phyloP scores from a whole-genome alignment of 2,329 filamentous ascomycete species.

The Botrytis medusae region DNA sequence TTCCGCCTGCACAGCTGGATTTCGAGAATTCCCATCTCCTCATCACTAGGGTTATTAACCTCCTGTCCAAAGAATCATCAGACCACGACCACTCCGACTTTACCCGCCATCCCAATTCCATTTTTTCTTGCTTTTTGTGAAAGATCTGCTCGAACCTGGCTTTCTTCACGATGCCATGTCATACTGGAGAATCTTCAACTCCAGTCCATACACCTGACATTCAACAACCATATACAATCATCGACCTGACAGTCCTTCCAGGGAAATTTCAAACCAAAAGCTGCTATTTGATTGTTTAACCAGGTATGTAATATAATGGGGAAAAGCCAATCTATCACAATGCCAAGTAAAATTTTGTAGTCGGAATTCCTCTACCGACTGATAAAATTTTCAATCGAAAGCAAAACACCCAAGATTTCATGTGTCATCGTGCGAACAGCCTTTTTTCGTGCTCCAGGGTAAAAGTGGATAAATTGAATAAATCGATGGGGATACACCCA shows the following conservation, averaged over 20 bases:
- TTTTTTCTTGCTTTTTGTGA: not conserved
- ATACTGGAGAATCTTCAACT: not conserved
- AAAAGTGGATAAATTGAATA: constrained; percentile 14
- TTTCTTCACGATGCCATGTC: not conserved
- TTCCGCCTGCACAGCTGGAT: not conserved
- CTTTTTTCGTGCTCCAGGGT: constrained; percentile 8
- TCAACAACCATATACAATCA: not conserved
- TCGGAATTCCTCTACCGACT: constrained; percentile 20
- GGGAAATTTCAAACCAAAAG: not conserved
- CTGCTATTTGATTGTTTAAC: not conserved
- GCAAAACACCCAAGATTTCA: constrained; percentile 2
- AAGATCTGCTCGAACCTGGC: not conserved
- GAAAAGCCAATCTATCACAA: not conserved
- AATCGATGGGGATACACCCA: not conserved
- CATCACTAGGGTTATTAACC: constrained; percentile 3
- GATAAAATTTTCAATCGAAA: constrained; percentile 1
- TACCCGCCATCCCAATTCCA: not conserved
- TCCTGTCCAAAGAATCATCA: constrained; percentile 10
- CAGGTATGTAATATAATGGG: not conserved
- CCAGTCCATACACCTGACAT: not conserved
- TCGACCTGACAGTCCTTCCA: not conserved
- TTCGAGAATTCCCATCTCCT: constrained; percentile 5
- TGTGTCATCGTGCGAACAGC: constrained; percentile 20
- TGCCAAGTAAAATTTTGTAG: not conserved
- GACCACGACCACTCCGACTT: constrained; percentile 8